Conservation (phyloP, 805 yeast species). For the Zygotorulaspora chibaensis region DNA sequence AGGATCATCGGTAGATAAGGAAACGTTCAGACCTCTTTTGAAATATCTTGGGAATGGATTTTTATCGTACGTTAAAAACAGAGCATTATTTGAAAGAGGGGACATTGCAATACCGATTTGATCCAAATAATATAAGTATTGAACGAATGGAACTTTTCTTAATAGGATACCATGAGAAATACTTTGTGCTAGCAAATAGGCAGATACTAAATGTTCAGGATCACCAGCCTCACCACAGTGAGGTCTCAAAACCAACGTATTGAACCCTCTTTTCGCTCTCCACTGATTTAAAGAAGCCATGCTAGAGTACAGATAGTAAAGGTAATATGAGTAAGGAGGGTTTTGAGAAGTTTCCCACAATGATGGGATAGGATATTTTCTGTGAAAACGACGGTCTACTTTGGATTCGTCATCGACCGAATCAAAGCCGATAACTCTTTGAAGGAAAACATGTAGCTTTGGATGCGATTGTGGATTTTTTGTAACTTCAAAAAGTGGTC, state of each 20-base stretch:
- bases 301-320: slow-evolving; percentile 85
- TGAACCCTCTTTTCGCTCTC: slow-evolving; percentile 70
- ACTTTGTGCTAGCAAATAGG: slow-evolving; percentile 84
- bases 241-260: slow-evolving; percentile 92
- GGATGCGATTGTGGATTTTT: slow-evolving; percentile 83
- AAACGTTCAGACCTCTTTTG: slow-evolving; percentile 89
- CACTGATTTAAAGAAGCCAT: slow-evolving; percentile 81
- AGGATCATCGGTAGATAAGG: slow-evolving; percentile 96
- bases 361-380: slow-evolving; percentile 80
- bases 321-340: slow-evolving; percentile 97
- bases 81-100: slow-evolving; percentile 92
- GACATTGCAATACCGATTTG: slow-evolving; percentile 99
- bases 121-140: slow-evolving; percentile 86
- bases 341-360: slow-evolving; percentile 74
- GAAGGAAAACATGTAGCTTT: slow-evolving; percentile 81
- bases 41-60: slow-evolving; percentile 91
- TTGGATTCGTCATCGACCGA: slow-evolving; percentile 98
- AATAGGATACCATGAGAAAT: slow-evolving; percentile 93
- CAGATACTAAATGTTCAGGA: slow-evolving; percentile 90
- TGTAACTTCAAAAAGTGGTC: slow-evolving; percentile 88
- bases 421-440: slow-evolving; percentile 95
- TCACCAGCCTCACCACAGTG: slow-evolving; percentile 99
- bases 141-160: slow-evolving; percentile 92
- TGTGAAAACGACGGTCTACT: slow-evolving; percentile 74
- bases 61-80: slow-evolving; percentile 92